These are phyloP conservation scores for Colletotrichum plurivorum DNA, from an alignment of 2,329 filamentous ascomycete genomes.

Conservation along the genomic window DNA sequence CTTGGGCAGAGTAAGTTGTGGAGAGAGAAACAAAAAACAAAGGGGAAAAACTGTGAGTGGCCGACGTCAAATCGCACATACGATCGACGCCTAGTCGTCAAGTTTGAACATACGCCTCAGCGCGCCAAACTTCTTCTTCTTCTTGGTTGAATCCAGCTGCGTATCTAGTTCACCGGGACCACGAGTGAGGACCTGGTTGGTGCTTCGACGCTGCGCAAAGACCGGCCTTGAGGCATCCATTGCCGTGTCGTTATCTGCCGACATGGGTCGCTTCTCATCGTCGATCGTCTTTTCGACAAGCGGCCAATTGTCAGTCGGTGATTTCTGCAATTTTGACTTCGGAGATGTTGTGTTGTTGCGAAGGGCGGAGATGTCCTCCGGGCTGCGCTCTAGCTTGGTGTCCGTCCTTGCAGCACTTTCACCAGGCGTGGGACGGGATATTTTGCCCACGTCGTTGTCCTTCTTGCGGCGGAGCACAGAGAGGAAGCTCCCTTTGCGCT, in stretches of 20 bases:
- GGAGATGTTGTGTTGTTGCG: slow-evolving; percentile 51
- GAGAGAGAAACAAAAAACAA: background rate
- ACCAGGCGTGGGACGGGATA: slow-evolving; percentile 64
- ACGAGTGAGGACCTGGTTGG: slow-evolving; percentile 47
- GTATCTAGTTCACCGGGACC: slow-evolving; percentile 25
- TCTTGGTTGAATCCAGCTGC: slow-evolving; percentile 44
- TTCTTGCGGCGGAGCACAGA: slow-evolving; percentile 77
- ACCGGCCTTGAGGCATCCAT: slow-evolving; percentile 43
- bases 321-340: slow-evolving; percentile 45
- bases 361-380: slow-evolving; percentile 65
- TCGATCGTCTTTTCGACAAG: slow-evolving; percentile 51
- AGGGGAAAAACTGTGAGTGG: background rate
- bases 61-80: background rate
- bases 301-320: slow-evolving; percentile 62
- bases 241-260: slow-evolving; percentile 48
- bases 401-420: slow-evolving; percentile 75
- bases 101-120: slow-evolving; percentile 76
- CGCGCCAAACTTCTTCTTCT: slow-evolving; percentile 77
- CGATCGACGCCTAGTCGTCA: slow-evolving; percentile 55
- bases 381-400: slow-evolving; percentile 72
- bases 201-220: slow-evolving; percentile 54
- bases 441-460: slow-evolving; percentile 63
- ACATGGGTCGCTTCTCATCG: slow-evolving; percentile 50
- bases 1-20: background rate
- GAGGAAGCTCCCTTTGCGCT: slow-evolving; percentile 67